Conservation (phyloP, 768 basidiomycete genomes). For the Collybia mongolica region DNA sequence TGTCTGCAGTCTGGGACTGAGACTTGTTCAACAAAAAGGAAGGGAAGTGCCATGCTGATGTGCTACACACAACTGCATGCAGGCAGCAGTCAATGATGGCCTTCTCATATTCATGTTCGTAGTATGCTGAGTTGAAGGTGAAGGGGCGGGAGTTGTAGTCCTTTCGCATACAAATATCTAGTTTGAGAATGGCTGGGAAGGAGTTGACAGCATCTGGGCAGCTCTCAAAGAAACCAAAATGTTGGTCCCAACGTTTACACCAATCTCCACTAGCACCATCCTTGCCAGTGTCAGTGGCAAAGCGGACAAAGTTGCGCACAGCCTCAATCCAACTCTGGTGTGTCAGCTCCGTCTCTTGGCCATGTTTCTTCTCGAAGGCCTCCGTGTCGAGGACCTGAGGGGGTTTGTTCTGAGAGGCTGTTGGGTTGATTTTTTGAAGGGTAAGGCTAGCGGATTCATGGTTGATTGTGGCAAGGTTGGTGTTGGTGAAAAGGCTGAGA, state of each 20-base stretch:
- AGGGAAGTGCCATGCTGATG: not conserved
- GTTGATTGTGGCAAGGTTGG: conserved; percentile 5
- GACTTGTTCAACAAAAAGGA: not conserved
- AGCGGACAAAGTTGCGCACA: not conserved
- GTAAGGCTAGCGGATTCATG: not conserved
- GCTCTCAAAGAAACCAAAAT: conserved; percentile 1
- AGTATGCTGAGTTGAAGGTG: not conserved
- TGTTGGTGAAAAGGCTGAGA: conserved; percentile 7
- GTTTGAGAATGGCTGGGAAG: conserved; percentile 1
- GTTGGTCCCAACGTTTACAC: conserved; percentile 8
- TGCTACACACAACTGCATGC: not conserved
- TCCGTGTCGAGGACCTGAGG: conserved; percentile 7
- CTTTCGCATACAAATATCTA: conserved; percentile 6
- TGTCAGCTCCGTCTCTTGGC: not conserved
- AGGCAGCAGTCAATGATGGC: not conserved
- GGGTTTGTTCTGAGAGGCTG: not conserved
- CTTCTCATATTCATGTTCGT: conserved; percentile 6
- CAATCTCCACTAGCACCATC: conserved; percentile 2
- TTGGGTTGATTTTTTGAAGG: conserved; percentile 8
- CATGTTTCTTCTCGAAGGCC: conserved; percentile 6
- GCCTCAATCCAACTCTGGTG: conserved; percentile 6
- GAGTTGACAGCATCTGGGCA: not conserved
- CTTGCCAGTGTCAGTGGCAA: not conserved
- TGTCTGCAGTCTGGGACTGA: not conserved
- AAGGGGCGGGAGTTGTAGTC: conserved; percentile 4